Evolutionary conservation across 495 filamentous ascomycete species (phyloP).

Genomic region (Talaromyces wortmannii): DNA sequence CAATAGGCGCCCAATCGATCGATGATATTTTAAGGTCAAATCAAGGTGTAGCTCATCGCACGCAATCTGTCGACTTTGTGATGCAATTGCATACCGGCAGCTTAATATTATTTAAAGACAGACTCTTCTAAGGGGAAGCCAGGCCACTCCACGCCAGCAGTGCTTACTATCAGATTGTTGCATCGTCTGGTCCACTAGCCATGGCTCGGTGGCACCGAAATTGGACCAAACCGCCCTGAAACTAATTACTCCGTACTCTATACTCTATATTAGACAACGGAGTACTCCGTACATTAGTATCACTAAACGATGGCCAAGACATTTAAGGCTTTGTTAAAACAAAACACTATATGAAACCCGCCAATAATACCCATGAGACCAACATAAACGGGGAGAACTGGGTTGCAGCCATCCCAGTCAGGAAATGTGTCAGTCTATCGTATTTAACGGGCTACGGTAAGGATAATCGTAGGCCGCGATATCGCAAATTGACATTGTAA

Average conservation of each 20-base stretch:
- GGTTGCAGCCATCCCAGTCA: no score
- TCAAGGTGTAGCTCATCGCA: background rate
- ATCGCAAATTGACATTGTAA: background rate
- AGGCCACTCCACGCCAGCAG: background rate
- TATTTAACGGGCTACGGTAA: background rate
- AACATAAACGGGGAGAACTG: background rate
- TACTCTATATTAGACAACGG: no score
- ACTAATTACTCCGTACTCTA: no score
- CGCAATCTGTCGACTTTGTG: background rate
- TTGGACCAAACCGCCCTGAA: background rate
- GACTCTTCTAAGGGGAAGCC: background rate
- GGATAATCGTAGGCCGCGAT: background rate
- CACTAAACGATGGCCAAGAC: background rate
- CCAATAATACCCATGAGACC: background rate
- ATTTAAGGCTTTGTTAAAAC: background rate
- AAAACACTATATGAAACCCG: background rate
- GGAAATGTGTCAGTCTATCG: no score
- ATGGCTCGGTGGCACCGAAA: background rate
- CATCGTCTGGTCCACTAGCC: background rate
- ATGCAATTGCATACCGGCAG: background rate
- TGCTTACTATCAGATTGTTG: background rate
- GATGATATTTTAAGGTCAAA: background rate
- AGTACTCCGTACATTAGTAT: background rate
- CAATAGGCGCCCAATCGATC: background rate
- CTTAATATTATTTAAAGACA: background rate